These are phyloP conservation scores for Termitomyces heimii DNA, from an alignment of 768 basidiomycete species.

Conservation along the genomic window DNA sequence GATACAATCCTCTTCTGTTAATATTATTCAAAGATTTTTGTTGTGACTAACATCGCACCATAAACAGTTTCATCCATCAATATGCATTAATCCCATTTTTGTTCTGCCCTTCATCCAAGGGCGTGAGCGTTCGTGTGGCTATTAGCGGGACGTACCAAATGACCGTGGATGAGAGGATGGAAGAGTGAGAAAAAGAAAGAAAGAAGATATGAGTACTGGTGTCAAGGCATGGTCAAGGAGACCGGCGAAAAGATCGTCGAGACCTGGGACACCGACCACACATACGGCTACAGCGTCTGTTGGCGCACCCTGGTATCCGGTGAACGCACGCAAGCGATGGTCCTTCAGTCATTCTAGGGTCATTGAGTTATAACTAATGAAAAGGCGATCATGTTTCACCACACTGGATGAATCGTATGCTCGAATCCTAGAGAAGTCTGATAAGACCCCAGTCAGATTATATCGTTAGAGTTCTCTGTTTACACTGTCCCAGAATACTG, in stretches of 20 bases:
- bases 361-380: not conserved
- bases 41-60: too few species aligned
- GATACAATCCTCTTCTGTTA: too few species aligned
- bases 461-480: too few species aligned
- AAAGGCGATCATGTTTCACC: not conserved
- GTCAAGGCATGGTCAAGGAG: slow-evolving; percentile 18
- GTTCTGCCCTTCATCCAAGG: too few species aligned
- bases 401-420: not conserved
- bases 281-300: not conserved
- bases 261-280: slow-evolving; percentile 12
- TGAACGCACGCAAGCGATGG: not conserved
- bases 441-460: too few species aligned
- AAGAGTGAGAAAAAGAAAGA: not conserved
- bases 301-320: not conserved
- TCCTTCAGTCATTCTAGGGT: not conserved
- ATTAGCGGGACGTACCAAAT: slow-evolving; percentile 1
- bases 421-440: too few species aligned
- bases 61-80: too few species aligned
- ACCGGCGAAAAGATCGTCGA: slow-evolving; percentile 4
- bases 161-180: not conserved
- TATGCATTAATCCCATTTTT: too few species aligned
- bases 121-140: slow-evolving; percentile 15
- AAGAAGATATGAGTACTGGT: slow-evolving; percentile 1
- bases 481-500: too few species aligned
- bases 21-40: too few species aligned